These are phyloP conservation scores for Neopestalotiopsis sp. DNA, from an alignment of 2,329 filamentous ascomycete genomes.

Conservation along the genomic window DNA sequence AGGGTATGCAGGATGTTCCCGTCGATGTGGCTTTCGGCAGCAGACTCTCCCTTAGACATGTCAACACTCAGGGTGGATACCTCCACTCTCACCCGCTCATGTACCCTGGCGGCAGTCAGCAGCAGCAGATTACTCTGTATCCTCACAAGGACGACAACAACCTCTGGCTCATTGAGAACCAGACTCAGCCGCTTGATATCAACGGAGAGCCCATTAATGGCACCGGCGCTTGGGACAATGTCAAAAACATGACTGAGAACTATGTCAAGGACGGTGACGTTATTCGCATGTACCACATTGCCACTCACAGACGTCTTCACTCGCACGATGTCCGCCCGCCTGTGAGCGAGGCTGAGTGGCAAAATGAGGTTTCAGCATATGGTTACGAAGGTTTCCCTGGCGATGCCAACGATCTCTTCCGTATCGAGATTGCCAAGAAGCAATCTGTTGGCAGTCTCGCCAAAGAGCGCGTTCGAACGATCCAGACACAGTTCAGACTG, in stretches of 20 bases:
- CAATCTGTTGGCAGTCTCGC: conserved; percentile 80
- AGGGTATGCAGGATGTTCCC: conserved; percentile 93
- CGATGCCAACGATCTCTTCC: conserved; percentile 95
- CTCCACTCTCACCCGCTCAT: conserved; percentile 96
- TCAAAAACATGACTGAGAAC: conserved; percentile 58
- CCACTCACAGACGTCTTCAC: conserved; percentile 88
- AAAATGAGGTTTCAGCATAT: conserved; percentile 95
- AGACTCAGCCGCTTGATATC: conserved; percentile 84
- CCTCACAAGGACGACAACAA: conserved; percentile 99
- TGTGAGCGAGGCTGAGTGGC: conserved; percentile 88
- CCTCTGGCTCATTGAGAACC: conserved; percentile 86
- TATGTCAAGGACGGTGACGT: conserved; percentile 82
- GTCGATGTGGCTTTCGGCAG: conserved; percentile 92
- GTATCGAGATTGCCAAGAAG: conserved; percentile 91
- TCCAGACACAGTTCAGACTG: conserved; percentile 95
- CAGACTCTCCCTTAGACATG: conserved; percentile 84
- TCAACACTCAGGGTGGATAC: conserved; percentile 97
- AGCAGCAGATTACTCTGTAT: conserved; percentile 97
- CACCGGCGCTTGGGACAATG: conserved; percentile 81
- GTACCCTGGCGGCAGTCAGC: conserved; percentile 97
- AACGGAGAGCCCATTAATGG: conserved; percentile 81
- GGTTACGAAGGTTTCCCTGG: conserved; percentile 96
- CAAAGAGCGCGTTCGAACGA: conserved; percentile 87
- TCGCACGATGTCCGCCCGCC: conserved; percentile 93
- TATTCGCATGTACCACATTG: conserved; percentile 81